Evolutionary conservation across 345 rosid genomes (phyloP).

Genomic region (Dipteronia sinensis): DNA sequence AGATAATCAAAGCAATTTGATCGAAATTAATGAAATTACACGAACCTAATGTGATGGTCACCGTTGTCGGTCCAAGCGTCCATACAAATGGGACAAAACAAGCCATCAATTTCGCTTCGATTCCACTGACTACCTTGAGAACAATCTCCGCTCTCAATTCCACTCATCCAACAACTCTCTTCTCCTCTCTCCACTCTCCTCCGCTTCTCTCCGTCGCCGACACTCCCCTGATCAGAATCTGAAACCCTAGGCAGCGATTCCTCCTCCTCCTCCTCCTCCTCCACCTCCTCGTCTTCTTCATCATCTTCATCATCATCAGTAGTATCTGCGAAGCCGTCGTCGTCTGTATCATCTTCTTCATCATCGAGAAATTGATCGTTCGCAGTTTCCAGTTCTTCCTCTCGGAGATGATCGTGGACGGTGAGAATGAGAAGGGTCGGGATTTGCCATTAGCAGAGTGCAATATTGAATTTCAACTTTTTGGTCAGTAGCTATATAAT

Average conservation of each 20-base stretch:
- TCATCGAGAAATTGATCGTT: constrained; percentile 1
- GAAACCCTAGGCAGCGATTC: constrained; percentile 37
- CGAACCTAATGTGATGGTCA: constrained; percentile 72
- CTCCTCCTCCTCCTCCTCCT: constrained; percentile 33
- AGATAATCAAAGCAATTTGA: background rate
- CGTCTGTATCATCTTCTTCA: constrained; percentile 7
- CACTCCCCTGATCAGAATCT: background rate
- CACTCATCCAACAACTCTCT: constrained; percentile 30
- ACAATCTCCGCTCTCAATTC: constrained; percentile 21
- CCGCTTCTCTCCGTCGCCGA: constrained; percentile 37
- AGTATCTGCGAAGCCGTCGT: background rate
- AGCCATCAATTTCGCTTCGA: constrained; percentile 58
- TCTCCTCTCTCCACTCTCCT: constrained; percentile 30
- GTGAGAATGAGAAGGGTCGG: background rate
- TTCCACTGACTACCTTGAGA: constrained; percentile 55
- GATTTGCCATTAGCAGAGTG: background rate
- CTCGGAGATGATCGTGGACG: background rate
- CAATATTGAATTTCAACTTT: background rate
- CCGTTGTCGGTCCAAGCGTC: constrained; percentile 72
- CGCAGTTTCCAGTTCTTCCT: constrained; percentile 6
- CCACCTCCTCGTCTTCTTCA: constrained; percentile 28
- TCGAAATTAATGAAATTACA: background rate
- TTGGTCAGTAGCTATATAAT: too few relatives aligned
- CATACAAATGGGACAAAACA: constrained; percentile 78
- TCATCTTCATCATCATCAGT: constrained; percentile 24